These are phyloP conservation scores for Cornus controversa DNA, from an alignment of 148 eudicot species.

Conservation along the genomic window DNA sequence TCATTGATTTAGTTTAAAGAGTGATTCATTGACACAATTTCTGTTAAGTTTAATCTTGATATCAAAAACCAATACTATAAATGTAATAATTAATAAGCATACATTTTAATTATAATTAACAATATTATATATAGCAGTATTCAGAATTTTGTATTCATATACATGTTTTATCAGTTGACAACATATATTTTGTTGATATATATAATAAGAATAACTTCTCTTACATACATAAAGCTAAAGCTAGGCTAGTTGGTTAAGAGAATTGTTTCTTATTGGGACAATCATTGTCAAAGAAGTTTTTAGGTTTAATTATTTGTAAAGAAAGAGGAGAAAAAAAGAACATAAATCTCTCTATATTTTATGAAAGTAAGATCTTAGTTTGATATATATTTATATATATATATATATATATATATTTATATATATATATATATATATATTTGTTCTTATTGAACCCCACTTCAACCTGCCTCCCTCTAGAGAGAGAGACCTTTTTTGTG, in stretches of 20 bases:
- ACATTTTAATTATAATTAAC: no score
- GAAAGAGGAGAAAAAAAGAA: neutral
- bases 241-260: neutral
- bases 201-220: slow-evolving; percentile 2
- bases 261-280: neutral
- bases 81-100: no score
- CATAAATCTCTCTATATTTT: neutral
- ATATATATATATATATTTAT: neutral
- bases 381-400: neutral
- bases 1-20: no score
- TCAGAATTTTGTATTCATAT: no score
- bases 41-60: no score
- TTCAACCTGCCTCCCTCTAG: slow-evolving; percentile 15
- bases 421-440: neutral
- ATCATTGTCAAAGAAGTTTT: neutral
- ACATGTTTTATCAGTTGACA: neutral
- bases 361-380: slow-evolving; percentile 1
- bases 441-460: slow-evolving; percentile 12
- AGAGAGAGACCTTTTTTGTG: slow-evolving; percentile 13
- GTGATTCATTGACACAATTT: no score
- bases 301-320: neutral
- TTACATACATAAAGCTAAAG: neutral
- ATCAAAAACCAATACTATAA: no score
- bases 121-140: no score
- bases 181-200: neutral